Base-by-base conservation (phyloP, 495 filamentous ascomycete genomes). In the Penicillium steckii region DNA sequence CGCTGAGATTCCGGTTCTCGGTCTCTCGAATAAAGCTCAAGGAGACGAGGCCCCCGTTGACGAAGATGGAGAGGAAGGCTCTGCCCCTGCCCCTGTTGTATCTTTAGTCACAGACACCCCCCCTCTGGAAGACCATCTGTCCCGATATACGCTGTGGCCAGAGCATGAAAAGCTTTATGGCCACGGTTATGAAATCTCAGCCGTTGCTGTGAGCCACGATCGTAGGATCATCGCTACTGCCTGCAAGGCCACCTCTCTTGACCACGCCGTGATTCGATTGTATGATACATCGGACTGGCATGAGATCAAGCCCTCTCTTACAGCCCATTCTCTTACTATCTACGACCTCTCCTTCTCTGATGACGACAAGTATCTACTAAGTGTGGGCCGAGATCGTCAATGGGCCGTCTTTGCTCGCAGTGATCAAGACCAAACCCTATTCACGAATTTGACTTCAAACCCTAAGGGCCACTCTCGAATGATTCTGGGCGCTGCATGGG, bases 121-220 rank as follows among this genome's bases (percentile, higher is more conserved):
- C 18, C 92, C 94, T 2, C 73, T 90, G 15, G 94, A 99, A 66
- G 93, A 97, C 59, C 85, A 88, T 49, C 81, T 99, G 12, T 84
- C 89, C 26, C 85, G 94, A 7, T 86, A 96, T 61, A 95, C 92
- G 3, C 80, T 99, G 22, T 99, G 91, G 91, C 94, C 94, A 0
- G 94, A 99, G 57, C 83, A 82, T 33, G 94, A 97, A 65, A 99
- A 99, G 69, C 82, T 99, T 4, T 99, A 99, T 67, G 94, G 94
- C 5, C 94, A 99, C 71, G 94, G 94, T n/a, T 95, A 95, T 73
- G 94, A 99, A 68, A 94, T 99, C 33, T 95, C 91, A 18, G 85
- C 89, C 8, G 82, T 96, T 19, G 88, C 92, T n/a, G 80, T 84
- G 7, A 90, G 83, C 57, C 82, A 87, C 53, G 85, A 88, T 59